Evolutionary conservation across 164 flowering plant species (phyloP).

Genomic region (Warburgia ugandensis): DNA sequence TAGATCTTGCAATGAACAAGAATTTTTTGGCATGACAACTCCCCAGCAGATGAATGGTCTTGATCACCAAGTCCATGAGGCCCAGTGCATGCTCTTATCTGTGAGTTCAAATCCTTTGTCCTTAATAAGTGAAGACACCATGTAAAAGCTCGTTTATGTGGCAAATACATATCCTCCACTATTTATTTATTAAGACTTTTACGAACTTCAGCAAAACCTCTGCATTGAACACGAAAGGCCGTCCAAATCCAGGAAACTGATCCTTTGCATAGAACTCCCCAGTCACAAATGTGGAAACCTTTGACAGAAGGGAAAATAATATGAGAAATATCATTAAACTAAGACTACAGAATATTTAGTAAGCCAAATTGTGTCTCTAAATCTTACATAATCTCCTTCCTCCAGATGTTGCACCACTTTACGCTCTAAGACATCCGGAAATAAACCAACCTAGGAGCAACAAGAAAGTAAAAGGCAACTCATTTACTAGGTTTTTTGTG

Average conservation of each 20-base stretch:
- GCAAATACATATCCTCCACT: constrained; percentile 11
- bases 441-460: constrained; percentile 76
- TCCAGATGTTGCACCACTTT: constrained; percentile 66
- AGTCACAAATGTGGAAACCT: constrained; percentile 91
- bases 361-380: constrained; percentile 3
- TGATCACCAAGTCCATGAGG: too few species aligned
- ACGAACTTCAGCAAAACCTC: constrained; percentile 77
- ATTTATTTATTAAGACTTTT: constrained; percentile 8
- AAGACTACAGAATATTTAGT: neutral
- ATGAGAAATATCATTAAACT: neutral
- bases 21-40: too few species aligned
- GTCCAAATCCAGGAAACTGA: constrained; percentile 94
- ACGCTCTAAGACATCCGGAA: constrained; percentile 81
- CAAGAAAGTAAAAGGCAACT: constrained; percentile 4
- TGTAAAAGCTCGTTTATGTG: too few species aligned
- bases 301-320: constrained; percentile 18
- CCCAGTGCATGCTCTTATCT: too few species aligned
- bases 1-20: too few species aligned
- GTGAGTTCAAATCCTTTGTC: too few species aligned
- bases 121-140: too few species aligned
- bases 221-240: constrained; percentile 86
- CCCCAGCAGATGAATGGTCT: too few species aligned
- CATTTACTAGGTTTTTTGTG: neutral
- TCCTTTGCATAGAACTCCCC: constrained; percentile 87
- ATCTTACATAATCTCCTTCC: constrained; percentile 79